phyloP scores from a whole-genome alignment of 169 alveolate genomes.

The Cryptosporidium sp. region DNA sequence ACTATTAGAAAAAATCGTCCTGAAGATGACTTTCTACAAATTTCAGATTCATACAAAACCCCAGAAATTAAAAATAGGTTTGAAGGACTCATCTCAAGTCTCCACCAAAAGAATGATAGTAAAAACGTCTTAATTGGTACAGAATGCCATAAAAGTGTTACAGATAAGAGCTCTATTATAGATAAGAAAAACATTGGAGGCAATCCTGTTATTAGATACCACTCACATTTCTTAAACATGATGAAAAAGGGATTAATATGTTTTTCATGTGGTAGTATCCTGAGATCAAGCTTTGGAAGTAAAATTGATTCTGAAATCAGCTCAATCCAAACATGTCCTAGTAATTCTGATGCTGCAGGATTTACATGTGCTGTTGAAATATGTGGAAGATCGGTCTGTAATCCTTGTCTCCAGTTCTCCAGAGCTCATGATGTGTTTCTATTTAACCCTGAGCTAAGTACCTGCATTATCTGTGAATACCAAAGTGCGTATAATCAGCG shows the following conservation, averaged over 20 bases:
- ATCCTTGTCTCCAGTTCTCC: slow-evolving; percentile 29
- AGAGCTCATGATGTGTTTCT: slow-evolving; percentile 29
- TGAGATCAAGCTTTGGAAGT: background rate
- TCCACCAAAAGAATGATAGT: background rate
- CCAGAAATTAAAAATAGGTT: background rate
- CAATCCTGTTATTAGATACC: background rate
- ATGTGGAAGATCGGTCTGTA: slow-evolving; percentile 72
- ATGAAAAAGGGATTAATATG: slow-evolving; percentile 67
- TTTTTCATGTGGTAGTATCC: slow-evolving; percentile 63
- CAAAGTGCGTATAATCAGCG: slow-evolving; percentile 25
- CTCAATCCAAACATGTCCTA: slow-evolving; percentile 52
- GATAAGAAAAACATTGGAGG: background rate
- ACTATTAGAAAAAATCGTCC: background rate
- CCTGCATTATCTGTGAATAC: slow-evolving; percentile 46
- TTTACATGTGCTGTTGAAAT: slow-evolving; percentile 29
- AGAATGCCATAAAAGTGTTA: background rate
- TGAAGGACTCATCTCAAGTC: background rate
- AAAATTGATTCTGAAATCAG: slow-evolving; percentile 21
- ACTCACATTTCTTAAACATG: slow-evolving; percentile 39
- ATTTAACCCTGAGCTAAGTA: slow-evolving; percentile 10
- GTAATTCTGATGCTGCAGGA: slow-evolving; percentile 21
- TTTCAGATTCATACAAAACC: background rate
- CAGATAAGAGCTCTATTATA: background rate
- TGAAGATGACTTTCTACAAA: background rate
- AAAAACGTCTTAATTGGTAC: background rate